These are phyloP conservation scores for Didymella exigua DNA, from an alignment of 2,329 filamentous ascomycete genomes.

Conservation along the genomic window DNA sequence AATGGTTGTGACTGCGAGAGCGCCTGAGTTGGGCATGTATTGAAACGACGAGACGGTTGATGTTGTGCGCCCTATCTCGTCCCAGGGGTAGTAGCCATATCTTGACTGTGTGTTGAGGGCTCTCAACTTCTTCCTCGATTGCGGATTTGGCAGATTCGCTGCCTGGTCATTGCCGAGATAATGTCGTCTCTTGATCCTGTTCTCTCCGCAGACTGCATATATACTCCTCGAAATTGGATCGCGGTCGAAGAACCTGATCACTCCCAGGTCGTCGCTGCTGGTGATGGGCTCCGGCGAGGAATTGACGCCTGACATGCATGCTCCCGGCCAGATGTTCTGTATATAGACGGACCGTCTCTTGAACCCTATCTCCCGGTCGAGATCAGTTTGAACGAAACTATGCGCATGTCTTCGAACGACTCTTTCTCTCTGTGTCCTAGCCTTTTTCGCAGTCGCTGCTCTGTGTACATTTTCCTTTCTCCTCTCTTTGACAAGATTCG, in stretches of 20 bases:
- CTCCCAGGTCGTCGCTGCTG: conserved; percentile 6
- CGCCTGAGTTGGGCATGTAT: conserved; percentile 35
- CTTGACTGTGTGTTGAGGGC: conserved; percentile 11
- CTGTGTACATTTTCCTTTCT: conserved; percentile 30
- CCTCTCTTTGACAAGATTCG: conserved; percentile 49
- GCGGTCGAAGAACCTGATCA: conserved; percentile 35
- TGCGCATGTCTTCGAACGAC: conserved; percentile 27
- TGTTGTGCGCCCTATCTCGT: conserved; percentile 29
- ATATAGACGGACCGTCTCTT: conserved; percentile 25
- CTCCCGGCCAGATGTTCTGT: conserved; percentile 33
- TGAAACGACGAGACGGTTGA: conserved; percentile 41
- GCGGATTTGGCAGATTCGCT: background rate
- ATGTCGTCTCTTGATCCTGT: conserved; percentile 26
- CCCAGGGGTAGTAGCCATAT: conserved; percentile 31
- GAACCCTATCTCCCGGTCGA: conserved; percentile 38
- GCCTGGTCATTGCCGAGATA: conserved; percentile 2
- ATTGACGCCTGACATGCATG: conserved; percentile 28
- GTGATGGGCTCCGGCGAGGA: conserved; percentile 15
- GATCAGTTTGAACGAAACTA: conserved; percentile 24
- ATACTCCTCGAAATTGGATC: conserved; percentile 33
- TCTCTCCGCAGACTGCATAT: conserved; percentile 33
- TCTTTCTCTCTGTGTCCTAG: conserved; percentile 31
- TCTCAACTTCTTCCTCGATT: background rate
- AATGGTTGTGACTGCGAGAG: conserved; percentile 38
- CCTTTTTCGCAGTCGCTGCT: conserved; percentile 7